phyloP scores from a whole-genome alignment of 306 rosid genomes.

The Fragaria vesca region DNA sequence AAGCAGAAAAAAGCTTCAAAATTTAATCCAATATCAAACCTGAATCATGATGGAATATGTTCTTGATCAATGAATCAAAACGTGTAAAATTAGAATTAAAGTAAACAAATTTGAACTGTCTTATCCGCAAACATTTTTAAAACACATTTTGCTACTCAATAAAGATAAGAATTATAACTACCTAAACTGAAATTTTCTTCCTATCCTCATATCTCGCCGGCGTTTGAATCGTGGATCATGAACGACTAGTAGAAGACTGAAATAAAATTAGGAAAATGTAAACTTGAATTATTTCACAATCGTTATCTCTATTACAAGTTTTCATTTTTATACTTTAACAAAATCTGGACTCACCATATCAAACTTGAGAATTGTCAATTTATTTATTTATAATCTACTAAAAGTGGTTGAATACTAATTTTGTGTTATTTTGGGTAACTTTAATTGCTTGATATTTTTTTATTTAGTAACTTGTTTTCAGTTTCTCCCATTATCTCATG shows the following conservation, averaged over 20 bases:
- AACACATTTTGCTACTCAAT: not conserved
- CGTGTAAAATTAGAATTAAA: not conserved
- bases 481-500: too few species aligned
- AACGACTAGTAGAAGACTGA: not conserved
- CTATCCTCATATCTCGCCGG: not conserved
- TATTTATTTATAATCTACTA: too few species aligned
- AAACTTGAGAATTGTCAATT: too few species aligned
- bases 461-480: too few species aligned
- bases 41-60: slow-evolving; percentile 2
- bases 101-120: not conserved
- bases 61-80: too few species aligned
- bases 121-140: not conserved
- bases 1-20: not conserved
- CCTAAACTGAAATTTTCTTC: not conserved
- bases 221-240: not conserved
- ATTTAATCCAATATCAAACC: slow-evolving; percentile 5
- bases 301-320: not conserved
- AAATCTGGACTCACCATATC: not conserved
- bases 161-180: not conserved
- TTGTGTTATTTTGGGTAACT: too few species aligned
- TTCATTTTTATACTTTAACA: not conserved
- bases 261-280: too few species aligned
- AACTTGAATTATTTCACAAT: too few species aligned
- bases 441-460: too few species aligned
- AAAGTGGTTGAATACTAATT: too few species aligned